phyloP scores from a whole-genome alignment of 805 yeast genomes.

The Hanseniaspora hatyaiensis region DNA sequence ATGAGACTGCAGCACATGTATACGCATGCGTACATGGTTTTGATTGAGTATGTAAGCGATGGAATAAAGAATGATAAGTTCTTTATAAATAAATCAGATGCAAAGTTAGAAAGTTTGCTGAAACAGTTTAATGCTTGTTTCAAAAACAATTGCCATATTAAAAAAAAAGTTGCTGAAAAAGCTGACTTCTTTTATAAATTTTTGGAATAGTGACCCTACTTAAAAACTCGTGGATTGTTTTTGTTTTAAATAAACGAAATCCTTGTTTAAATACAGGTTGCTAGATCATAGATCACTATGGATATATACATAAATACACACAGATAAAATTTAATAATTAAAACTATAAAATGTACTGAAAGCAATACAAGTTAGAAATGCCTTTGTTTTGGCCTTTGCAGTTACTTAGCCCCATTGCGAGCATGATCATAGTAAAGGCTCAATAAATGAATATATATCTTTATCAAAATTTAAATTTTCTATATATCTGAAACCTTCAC shows the following conservation, averaged over 20 bases:
- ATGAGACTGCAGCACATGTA: slow-evolving; percentile 43
- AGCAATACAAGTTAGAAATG: too few relatives aligned
- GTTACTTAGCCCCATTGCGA: too few relatives aligned
- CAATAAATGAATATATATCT: slow-evolving; percentile 25
- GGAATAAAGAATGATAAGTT: slow-evolving; percentile 1
- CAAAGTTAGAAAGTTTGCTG: not conserved
- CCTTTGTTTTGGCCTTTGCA: too few relatives aligned
- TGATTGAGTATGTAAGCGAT: slow-evolving; percentile 1
- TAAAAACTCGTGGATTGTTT: too few relatives aligned
- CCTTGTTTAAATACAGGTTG: too few relatives aligned
- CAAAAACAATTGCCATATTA: not conserved
- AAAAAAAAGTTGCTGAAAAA: not conserved
- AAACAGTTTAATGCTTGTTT: not conserved
- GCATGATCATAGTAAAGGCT: slow-evolving; percentile 22
- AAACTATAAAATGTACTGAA: too few relatives aligned
- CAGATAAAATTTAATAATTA: too few relatives aligned
- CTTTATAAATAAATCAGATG: not conserved
- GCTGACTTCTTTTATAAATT: slow-evolving; percentile 1
- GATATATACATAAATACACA: too few relatives aligned
- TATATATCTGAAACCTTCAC: slow-evolving; percentile 28
- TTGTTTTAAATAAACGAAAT: too few relatives aligned
- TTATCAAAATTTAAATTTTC: slow-evolving; percentile 25
- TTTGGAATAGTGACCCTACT: not conserved
- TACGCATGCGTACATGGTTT: slow-evolving; percentile 12
- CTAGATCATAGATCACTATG: too few relatives aligned